Conservation (phyloP, 225 moss, liverwort and hornwort species). For the Physcomitrellopsis africana region DNA sequence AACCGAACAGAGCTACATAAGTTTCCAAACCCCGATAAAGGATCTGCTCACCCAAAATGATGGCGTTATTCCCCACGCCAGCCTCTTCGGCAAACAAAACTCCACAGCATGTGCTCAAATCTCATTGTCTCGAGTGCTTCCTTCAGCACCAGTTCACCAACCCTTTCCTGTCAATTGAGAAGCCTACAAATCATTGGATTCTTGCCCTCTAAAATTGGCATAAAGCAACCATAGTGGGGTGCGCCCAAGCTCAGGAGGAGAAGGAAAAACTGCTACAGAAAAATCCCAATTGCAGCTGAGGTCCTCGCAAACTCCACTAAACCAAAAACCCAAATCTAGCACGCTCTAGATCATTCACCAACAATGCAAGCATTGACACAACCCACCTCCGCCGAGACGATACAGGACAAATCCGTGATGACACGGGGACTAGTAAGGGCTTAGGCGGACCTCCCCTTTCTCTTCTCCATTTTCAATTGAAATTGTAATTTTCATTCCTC, state of each 20-base stretch:
- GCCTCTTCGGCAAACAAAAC: neutral
- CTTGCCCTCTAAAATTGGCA: neutral
- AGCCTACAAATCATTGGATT: neutral
- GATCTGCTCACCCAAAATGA: neutral
- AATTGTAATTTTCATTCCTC: too few relatives aligned
- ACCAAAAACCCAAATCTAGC: neutral
- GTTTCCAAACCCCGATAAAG: neutral
- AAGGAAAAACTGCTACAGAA: neutral
- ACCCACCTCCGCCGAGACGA: too few relatives aligned
- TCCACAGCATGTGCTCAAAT: neutral
- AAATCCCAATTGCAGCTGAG: neutral
- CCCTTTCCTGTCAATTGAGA: neutral
- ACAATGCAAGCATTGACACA: neutral
- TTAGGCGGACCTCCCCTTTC: too few relatives aligned
- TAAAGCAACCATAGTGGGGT: too few relatives aligned
- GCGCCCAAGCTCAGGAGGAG: neutral
- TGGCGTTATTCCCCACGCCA: neutral
- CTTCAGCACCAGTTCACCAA: neutral
- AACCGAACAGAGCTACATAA: conserved; percentile 1
- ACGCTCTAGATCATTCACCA: neutral
- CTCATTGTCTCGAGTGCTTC: neutral
- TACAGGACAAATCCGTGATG: too few relatives aligned
- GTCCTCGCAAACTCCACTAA: too few relatives aligned
- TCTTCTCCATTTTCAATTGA: too few relatives aligned
- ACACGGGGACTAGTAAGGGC: too few relatives aligned